Evolutionary conservation across 495 filamentous ascomycete genomes (phyloP), one percentile per base, ranked within the genome.

Genomic region (Echria macrotheca): DNA sequence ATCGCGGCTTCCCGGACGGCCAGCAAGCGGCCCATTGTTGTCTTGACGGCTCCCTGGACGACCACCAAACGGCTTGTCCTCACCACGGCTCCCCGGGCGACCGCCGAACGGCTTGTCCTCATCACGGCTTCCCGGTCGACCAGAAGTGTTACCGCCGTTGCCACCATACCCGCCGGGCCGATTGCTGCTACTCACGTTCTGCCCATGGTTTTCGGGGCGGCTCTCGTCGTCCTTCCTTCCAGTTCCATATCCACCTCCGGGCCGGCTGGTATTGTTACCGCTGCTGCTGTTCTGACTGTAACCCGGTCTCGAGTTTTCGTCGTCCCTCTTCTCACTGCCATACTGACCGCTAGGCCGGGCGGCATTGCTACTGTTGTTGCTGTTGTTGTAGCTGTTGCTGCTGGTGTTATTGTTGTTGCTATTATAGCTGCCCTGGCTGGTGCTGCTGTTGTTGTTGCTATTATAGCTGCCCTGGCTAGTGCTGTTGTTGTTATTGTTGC

Each of bases 401-500:
- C 31, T 44, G 22, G 18, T 26, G 19, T 32, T 25, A 1, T 51
- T 24, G 29, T 51, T 22, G n/a, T 33, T 38, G 39, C n/a, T 12
- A 10, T 29, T 42, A n/a, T 22, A 15, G 26, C 26, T 19, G 1
- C 29, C 44, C 22, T 21, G 14, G 26, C 25, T 22, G 43, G 17
- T 35, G 43, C 33, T 40, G 40, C 40, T 51, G 41, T 21, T 28
- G 12, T 14, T 45, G 28, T 51, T 43, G 23, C 17, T 44, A 1
- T 21, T 21, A 25, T 42, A 42, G 39, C 39, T 42, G 5, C 17
- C 19, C 10, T 17, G 19, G 18, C 39, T 42, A 5, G 14, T 18
- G 10, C 21, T 18, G 3, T 41, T 21, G 38, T 25, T 22, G 3
- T 33, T 22, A 2, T 49, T 40, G 29, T 51, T 51, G 32, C 28